Conservation (phyloP, 2,329 filamentous ascomycete genomes). For the Chalaropsis ovoidea region DNA sequence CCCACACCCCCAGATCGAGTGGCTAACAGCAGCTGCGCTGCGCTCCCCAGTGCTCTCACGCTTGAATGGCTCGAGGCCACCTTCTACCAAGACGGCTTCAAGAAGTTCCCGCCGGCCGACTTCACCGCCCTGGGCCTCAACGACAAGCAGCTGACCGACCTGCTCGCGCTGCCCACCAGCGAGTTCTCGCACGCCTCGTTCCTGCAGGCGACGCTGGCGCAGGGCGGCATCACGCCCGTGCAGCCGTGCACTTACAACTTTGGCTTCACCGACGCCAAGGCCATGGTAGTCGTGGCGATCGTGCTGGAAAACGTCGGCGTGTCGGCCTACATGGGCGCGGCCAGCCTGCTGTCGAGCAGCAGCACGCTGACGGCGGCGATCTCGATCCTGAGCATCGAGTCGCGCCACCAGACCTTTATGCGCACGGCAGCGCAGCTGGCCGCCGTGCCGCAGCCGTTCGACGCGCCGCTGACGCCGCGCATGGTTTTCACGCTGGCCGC, state of each 20-base stretch:
- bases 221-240: constrained; percentile 54
- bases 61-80: constrained; percentile 63
- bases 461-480: constrained; percentile 56
- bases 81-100: constrained; percentile 63
- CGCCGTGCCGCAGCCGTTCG: constrained; percentile 58
- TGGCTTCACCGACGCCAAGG: constrained; percentile 51
- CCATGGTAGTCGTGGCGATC: constrained; percentile 59
- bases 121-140: constrained; percentile 45
- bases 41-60: constrained; percentile 47
- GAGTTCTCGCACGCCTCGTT: constrained; percentile 43
- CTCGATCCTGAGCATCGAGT: constrained; percentile 62
- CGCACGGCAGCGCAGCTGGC: constrained; percentile 48
- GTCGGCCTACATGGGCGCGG: constrained; percentile 63
- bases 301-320: constrained; percentile 64
- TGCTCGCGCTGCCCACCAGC: constrained; percentile 51
- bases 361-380: constrained; percentile 56
- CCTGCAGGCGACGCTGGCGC: constrained; percentile 48
- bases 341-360: constrained; percentile 50
- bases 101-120: constrained; percentile 53
- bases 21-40: not conserved
- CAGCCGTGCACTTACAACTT: constrained; percentile 64
- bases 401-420: constrained; percentile 64
- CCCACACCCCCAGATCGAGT: not conserved
- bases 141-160: constrained; percentile 35
- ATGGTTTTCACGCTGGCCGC: constrained; percentile 65